Conservation (phyloP, 2,329 filamentous ascomycete genomes). For the Ascochyta fabae region DNA sequence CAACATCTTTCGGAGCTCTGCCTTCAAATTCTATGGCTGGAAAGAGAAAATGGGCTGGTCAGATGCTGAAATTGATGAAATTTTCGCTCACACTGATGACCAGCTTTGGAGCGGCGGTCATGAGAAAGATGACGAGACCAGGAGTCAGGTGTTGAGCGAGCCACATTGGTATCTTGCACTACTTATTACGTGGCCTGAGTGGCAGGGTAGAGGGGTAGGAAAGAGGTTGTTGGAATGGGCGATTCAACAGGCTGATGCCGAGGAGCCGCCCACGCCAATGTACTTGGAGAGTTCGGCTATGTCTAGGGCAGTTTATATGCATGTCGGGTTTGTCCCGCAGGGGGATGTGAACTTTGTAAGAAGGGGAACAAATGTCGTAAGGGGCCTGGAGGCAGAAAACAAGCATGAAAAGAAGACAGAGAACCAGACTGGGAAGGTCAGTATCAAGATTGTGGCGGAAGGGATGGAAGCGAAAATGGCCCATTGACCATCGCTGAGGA, state of each 20-base stretch:
- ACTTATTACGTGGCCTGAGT: constrained; percentile 38
- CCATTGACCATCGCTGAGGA: too few relatives aligned
- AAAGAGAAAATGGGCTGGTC: constrained; percentile 27
- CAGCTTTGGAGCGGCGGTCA: constrained; percentile 28
- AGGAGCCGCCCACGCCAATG: constrained; percentile 30
- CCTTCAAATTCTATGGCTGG: constrained; percentile 31
- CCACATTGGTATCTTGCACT: constrained; percentile 43
- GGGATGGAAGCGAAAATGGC: background rate
- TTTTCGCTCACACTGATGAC: constrained; percentile 30
- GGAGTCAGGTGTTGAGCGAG: constrained; percentile 26
- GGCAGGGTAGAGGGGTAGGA: constrained; percentile 38
- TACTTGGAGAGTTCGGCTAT: constrained; percentile 38
- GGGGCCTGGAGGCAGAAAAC: constrained; percentile 6
- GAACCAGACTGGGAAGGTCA: constrained; percentile 1
- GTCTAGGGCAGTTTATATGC: constrained; percentile 38
- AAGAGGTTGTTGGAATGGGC: constrained; percentile 40
- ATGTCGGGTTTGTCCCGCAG: constrained; percentile 36
- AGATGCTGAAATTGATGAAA: constrained; percentile 33
- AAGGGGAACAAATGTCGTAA: constrained; percentile 4
- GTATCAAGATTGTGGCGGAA: constrained; percentile 7
- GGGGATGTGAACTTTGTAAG: background rate
- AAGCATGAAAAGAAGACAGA: background rate
- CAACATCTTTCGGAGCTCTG: constrained; percentile 29
- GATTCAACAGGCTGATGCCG: constrained; percentile 40
- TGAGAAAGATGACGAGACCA: constrained; percentile 24